phyloP scores from a whole-genome alignment of 2,329 filamentous ascomycete species.

The Erysiphe pisi region DNA sequence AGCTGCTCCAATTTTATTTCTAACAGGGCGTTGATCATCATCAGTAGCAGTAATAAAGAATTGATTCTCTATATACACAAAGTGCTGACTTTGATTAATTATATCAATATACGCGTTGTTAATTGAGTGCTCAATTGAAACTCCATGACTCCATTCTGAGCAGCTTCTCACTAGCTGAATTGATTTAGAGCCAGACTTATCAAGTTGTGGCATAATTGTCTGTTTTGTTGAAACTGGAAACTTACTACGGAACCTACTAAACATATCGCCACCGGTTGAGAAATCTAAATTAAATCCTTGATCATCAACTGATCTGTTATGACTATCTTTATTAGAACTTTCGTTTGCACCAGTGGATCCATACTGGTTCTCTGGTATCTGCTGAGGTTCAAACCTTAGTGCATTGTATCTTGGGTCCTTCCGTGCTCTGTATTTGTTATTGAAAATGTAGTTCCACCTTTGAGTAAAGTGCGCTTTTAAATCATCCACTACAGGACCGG shows the following conservation, averaged over 20 bases:
- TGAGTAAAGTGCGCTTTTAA: slow-evolving; percentile 69
- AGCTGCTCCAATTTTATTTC: slow-evolving; percentile 66
- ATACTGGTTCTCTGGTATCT: slow-evolving; percentile 34
- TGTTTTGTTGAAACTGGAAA: slow-evolving; percentile 25
- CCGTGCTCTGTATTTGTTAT: slow-evolving; percentile 59
- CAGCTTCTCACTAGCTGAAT: slow-evolving; percentile 41
- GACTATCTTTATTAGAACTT: not conserved
- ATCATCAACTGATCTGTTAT: not conserved
- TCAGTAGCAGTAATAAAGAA: slow-evolving; percentile 80
- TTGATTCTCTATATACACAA: slow-evolving; percentile 70
- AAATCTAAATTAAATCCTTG: slow-evolving; percentile 22
- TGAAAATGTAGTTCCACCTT: slow-evolving; percentile 84
- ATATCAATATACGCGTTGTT: slow-evolving; percentile 70
- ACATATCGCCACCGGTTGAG: slow-evolving; percentile 24
- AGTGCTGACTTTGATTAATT: slow-evolving; percentile 58
- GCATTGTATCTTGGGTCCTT: slow-evolving; percentile 42
- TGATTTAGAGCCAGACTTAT: slow-evolving; percentile 30
- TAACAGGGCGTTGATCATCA: slow-evolving; percentile 58
- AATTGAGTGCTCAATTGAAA: slow-evolving; percentile 62
- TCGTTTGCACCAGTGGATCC: slow-evolving; percentile 32
- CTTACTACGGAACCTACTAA: slow-evolving; percentile 29
- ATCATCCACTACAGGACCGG: slow-evolving; percentile 63
- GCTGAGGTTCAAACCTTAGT: slow-evolving; percentile 30
- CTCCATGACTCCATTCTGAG: slow-evolving; percentile 50
- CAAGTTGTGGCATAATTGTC: not conserved